These are phyloP conservation scores for Gentiana straminea DNA, from an alignment of 257 asterid species.

Conservation along the genomic window DNA sequence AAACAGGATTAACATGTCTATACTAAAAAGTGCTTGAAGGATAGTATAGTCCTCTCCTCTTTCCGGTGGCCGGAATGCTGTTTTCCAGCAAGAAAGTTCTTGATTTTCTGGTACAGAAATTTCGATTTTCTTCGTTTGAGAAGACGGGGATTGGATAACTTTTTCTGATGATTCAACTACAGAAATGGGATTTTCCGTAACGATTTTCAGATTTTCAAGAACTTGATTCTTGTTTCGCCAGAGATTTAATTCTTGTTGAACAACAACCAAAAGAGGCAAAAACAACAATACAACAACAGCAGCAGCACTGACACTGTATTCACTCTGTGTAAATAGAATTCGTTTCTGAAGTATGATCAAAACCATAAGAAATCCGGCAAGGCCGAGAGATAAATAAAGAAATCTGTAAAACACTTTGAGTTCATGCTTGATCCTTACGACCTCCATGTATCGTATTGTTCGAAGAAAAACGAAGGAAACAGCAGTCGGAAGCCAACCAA, in stretches of 20 bases:
- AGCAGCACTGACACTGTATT: conserved; percentile 7
- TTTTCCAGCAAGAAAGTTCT: conserved; percentile 50
- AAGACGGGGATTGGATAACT: not conserved
- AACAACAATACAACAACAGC: conserved; percentile 12
- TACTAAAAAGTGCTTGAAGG: conserved; percentile 61
- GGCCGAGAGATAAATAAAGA: conserved; percentile 20
- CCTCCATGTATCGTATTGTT: conserved; percentile 20
- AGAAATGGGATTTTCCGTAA: conserved; percentile 13
- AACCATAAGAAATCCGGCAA: conserved; percentile 27
- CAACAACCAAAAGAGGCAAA: conserved; percentile 15
- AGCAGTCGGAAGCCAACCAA: conserved; percentile 26
- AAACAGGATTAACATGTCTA: conserved; percentile 51
- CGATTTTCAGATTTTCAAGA: conserved; percentile 18
- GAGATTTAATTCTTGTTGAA: conserved; percentile 13
- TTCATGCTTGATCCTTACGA: conserved; percentile 14
- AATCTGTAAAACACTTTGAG: conserved; percentile 21
- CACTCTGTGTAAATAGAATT: conserved; percentile 2
- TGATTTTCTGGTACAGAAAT: not conserved
- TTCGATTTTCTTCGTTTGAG: not conserved
- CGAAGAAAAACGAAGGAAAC: conserved; percentile 19
- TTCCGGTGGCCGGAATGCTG: conserved; percentile 39
- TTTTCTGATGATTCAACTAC: not conserved
- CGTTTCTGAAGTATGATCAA: conserved; percentile 18
- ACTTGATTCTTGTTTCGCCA: conserved; percentile 15
- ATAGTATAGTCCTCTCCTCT: conserved; percentile 67